These are phyloP conservation scores for Metschnikowia arizonensis DNA, from an alignment of 805 yeast genomes.

Conservation along the genomic window DNA sequence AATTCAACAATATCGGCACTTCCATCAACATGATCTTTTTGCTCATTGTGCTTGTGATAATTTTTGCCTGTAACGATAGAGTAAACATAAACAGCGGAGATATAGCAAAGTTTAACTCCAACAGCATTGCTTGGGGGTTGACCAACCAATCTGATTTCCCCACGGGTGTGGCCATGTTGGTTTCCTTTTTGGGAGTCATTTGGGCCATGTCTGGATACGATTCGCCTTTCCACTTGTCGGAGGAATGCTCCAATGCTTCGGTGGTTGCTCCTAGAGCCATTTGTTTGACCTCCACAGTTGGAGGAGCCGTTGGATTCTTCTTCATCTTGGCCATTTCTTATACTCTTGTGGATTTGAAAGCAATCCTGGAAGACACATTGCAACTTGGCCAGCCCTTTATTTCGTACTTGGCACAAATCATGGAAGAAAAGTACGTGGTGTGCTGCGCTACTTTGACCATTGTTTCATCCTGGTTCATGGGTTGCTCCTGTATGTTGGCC, in stretches of 20 bases:
- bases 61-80: conserved; percentile 51
- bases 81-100: conserved; percentile 26
- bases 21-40: conserved; percentile 46
- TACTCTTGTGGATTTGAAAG: conserved; percentile 49
- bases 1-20: conserved; percentile 49
- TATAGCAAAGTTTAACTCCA: conserved; percentile 46
- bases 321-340: conserved; percentile 60
- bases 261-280: conserved; percentile 67
- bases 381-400: conserved; percentile 60
- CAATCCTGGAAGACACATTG: conserved; percentile 44
- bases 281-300: conserved; percentile 51
- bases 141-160: conserved; percentile 60
- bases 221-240: conserved; percentile 71
- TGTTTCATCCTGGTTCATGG: conserved; percentile 46
- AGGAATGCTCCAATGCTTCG: conserved; percentile 63
- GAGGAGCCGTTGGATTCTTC: conserved; percentile 54
- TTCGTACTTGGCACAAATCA: conserved; percentile 47
- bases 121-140: conserved; percentile 50
- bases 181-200: conserved; percentile 57
- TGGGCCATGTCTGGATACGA: conserved; percentile 77
- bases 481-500: conserved; percentile 58
- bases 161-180: conserved; percentile 53
- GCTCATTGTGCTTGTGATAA: conserved; percentile 49
- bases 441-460: conserved; percentile 44
- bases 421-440: conserved; percentile 38